Percentiles rank a stretch among this genome's conserved stretches.
These are phyloP conservation scores for Beauveria varroae DNA, from an alignment of 2,329 filamentous ascomycete genomes.

Conservation along the genomic window DNA sequence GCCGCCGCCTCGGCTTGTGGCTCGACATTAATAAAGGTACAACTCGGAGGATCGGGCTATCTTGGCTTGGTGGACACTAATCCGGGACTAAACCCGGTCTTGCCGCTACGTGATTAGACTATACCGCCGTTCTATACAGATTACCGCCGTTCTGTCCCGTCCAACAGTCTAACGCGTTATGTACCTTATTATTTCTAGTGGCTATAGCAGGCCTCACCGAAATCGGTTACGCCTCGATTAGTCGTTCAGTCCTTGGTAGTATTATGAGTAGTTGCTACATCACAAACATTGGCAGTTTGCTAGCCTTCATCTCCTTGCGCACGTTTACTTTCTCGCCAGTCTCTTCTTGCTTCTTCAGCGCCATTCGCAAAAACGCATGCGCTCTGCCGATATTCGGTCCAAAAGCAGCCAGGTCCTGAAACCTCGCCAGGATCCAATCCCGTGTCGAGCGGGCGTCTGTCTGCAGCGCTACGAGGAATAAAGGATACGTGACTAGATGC, in stretches of 20 bases:
- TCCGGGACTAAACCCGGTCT: background rate
- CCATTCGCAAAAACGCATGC: slow-evolving; percentile 18
- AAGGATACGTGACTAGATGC: slow-evolving; percentile 25
- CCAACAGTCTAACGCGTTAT: no score
- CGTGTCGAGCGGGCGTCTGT: slow-evolving; percentile 25
- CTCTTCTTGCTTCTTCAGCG: background rate
- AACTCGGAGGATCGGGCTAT: background rate
- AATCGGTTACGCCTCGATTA: background rate
- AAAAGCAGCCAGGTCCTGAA: slow-evolving; percentile 21
- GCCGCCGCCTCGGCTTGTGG: background rate
- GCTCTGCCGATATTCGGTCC: slow-evolving; percentile 27
- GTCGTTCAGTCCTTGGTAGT: no score
- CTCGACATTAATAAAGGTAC: background rate
- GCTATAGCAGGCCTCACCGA: no score
- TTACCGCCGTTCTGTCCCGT: background rate
- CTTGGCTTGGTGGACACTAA: background rate
- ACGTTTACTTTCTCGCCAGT: slow-evolving; percentile 2
- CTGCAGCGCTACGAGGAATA: slow-evolving; percentile 29
- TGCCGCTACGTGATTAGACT: background rate
- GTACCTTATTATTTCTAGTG: no score
- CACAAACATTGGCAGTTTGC: background rate
- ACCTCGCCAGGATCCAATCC: slow-evolving; percentile 26
- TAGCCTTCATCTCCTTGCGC: background rate
- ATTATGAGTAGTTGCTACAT: background rate
- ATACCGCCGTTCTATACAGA: background rate